Conservation (phyloP, 2,329 filamentous ascomycete genomes). For the Pestalotiopsis sp. region DNA sequence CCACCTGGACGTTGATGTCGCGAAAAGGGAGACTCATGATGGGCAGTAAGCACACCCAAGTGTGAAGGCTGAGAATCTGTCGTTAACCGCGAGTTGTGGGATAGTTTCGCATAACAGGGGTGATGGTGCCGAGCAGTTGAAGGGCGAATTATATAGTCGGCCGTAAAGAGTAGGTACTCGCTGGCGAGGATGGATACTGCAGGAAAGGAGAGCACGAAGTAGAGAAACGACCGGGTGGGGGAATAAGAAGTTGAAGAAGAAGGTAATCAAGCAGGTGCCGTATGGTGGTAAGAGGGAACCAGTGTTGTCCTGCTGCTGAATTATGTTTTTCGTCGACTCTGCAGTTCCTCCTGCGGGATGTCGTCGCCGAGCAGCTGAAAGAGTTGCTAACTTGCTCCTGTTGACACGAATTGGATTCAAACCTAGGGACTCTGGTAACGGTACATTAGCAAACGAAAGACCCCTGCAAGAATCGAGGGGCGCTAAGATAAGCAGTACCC, state of each 20-base stretch:
- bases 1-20: constrained; percentile 96
- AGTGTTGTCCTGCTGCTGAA: not conserved
- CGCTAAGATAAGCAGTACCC: not conserved
- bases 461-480: not conserved
- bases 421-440: not conserved
- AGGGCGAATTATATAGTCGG: not conserved
- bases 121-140: not conserved
- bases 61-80: not conserved
- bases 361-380: not conserved
- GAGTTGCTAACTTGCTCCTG: not conserved
- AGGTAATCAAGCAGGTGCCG: not conserved
- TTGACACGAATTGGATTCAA: constrained; percentile 11
- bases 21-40: constrained; percentile 69
- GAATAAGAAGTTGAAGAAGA: not conserved
- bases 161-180: not conserved
- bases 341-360: not conserved
- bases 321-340: not conserved
- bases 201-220: not conserved
- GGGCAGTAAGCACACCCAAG: constrained; percentile 15
- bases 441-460: not conserved
- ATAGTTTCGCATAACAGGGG: constrained; percentile 3
- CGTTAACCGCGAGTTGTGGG: not conserved
- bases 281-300: not conserved
- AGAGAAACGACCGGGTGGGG: not conserved
- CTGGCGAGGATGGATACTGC: not conserved